Evolutionary conservation across 164 flowering plant genomes (phyloP).

Genomic region (Umbellularia californica): DNA sequence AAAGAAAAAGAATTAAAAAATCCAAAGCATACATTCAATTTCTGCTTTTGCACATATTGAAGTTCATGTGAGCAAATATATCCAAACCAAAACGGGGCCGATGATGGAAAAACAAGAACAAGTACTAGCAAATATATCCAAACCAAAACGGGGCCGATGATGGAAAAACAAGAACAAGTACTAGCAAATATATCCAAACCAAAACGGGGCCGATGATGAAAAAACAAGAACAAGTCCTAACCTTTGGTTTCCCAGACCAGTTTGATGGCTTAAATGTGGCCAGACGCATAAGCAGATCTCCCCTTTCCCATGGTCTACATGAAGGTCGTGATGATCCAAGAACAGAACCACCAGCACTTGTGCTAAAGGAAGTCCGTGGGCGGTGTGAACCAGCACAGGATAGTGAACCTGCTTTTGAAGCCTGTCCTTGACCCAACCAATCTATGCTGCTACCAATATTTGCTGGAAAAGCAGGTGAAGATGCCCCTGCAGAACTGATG

Average conservation of each 20-base stretch:
- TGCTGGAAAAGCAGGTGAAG: constrained; percentile 79
- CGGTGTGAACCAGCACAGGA: constrained; percentile 66
- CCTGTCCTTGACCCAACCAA: constrained; percentile 63
- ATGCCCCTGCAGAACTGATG: constrained; percentile 94
- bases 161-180: neutral
- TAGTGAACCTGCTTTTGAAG: constrained; percentile 71
- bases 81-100: neutral
- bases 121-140: too few relatives aligned
- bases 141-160: neutral
- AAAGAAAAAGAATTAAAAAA: neutral
- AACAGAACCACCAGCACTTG: constrained; percentile 75
- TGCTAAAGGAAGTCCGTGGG: constrained; percentile 62
- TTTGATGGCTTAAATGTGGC: constrained; percentile 83
- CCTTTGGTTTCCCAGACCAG: constrained; percentile 97
- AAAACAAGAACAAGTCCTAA: constrained; percentile 17
- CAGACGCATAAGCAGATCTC: constrained; percentile 85
- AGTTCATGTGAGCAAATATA: neutral
- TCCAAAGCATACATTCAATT: neutral
- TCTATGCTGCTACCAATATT: constrained; percentile 61
- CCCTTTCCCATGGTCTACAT: constrained; percentile 98
- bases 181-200: neutral
- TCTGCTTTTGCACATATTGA: neutral
- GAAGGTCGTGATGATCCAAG: constrained; percentile 72
- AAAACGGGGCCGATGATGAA: neutral
- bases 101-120: neutral